phyloP scores from a whole-genome alignment of 768 basidiomycete species.

The Gloeopeniophorella convolvens region DNA sequence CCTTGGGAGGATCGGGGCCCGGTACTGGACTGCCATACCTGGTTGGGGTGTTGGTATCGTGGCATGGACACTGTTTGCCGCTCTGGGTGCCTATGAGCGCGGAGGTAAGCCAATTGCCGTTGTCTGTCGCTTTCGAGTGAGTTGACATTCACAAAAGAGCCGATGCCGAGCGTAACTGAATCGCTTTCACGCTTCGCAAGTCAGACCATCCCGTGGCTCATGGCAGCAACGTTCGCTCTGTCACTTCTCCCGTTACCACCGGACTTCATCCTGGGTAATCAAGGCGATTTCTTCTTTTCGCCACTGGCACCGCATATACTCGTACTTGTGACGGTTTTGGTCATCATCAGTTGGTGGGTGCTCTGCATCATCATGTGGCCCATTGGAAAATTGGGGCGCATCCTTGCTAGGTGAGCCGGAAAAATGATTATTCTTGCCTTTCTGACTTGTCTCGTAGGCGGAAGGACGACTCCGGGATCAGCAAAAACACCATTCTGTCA shows the following conservation, averaged over 20 bases:
- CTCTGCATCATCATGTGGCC: constrained; percentile 44
- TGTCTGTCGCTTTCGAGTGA: not conserved
- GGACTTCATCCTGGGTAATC: constrained; percentile 53
- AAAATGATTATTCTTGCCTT: not conserved
- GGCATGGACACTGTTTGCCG: constrained; percentile 47
- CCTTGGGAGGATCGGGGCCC: constrained; percentile 58
- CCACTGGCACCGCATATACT: constrained; percentile 52
- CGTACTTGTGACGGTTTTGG: constrained; percentile 57
- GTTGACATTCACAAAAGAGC: constrained; percentile 26
- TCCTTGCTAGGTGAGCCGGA: constrained; percentile 21
- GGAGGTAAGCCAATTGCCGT: constrained; percentile 20
- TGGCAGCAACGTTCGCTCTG: constrained; percentile 37
- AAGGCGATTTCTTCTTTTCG: constrained; percentile 42
- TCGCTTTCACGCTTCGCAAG: constrained; percentile 42
- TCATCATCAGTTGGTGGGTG: constrained; percentile 52
- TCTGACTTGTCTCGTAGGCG: not conserved
- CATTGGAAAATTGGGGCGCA: constrained; percentile 28
- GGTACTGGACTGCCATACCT: constrained; percentile 68
- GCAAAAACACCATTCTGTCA: constrained; percentile 35
- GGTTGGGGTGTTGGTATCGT: constrained; percentile 75
- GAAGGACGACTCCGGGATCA: constrained; percentile 28
- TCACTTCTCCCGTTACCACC: constrained; percentile 53
- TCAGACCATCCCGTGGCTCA: constrained; percentile 35
- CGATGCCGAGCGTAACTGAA: constrained; percentile 41
- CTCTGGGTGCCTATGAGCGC: constrained; percentile 34